phyloP scores from a whole-genome alignment of 352 stramenopile species.

The Halophytophthora polymorphica region DNA sequence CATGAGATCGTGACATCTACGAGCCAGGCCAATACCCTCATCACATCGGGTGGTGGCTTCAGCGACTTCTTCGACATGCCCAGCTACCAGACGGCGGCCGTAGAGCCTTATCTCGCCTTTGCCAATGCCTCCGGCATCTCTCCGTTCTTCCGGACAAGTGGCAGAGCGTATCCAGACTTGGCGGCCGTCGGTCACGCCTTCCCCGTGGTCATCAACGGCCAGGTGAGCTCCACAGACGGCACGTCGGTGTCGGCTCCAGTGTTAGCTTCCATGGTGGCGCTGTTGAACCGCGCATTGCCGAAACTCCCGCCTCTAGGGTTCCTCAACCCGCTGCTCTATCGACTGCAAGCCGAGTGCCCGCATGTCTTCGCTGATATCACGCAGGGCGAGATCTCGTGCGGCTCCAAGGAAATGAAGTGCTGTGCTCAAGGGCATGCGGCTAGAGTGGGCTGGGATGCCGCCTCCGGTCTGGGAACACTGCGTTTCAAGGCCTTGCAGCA shows the following conservation, averaged over 20 bases:
- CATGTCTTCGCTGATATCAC: slow-evolving; percentile 73
- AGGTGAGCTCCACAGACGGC: slow-evolving; percentile 54
- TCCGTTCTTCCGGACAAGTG: slow-evolving; percentile 34
- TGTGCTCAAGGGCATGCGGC: slow-evolving; percentile 47
- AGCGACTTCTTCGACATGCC: slow-evolving; percentile 51
- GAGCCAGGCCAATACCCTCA: slow-evolving; percentile 35
- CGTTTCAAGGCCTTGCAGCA: slow-evolving; percentile 35
- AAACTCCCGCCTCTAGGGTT: slow-evolving; percentile 51
- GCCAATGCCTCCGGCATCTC: slow-evolving; percentile 20
- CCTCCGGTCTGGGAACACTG: slow-evolving; percentile 62
- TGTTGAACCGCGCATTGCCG: slow-evolving; percentile 53
- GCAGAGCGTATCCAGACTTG: slow-evolving; percentile 66
- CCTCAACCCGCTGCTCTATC: slow-evolving; percentile 71
- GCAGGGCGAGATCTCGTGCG: slow-evolving; percentile 57
- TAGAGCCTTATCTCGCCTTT: slow-evolving; percentile 33
- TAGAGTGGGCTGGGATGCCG: slow-evolving; percentile 59
- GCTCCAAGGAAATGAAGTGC: slow-evolving; percentile 39
- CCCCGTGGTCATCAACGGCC: slow-evolving; percentile 54
- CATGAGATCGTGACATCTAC: slow-evolving; percentile 52
- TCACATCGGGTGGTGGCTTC: slow-evolving; percentile 76
- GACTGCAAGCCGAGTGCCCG: slow-evolving; percentile 49
- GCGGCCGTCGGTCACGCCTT: slow-evolving; percentile 61
- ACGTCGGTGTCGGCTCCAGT: slow-evolving; percentile 74
- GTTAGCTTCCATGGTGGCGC: slow-evolving; percentile 53
- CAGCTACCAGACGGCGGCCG: slow-evolving; percentile 41